Percentiles rank a stretch among this genome's conserved stretches.
phyloP scores from a whole-genome alignment of 2,329 filamentous ascomycete species.

The Dactylellina drechsleri region DNA sequence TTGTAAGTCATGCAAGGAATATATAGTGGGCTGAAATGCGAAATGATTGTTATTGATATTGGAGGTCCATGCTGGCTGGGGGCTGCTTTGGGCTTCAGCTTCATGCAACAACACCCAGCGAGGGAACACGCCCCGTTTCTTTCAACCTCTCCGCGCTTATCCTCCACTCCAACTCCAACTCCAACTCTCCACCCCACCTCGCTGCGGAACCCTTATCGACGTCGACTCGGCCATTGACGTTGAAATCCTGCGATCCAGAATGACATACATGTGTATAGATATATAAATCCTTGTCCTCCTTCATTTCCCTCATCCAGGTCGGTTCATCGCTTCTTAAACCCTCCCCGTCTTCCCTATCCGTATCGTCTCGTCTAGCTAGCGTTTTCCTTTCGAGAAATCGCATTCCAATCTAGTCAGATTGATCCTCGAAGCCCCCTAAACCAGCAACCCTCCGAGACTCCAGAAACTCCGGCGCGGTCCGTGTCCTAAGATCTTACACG shows the following conservation, averaged over 20 bases:
- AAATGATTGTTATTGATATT: too few relatives aligned
- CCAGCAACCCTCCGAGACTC: constrained; percentile 6
- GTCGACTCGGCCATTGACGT: constrained; percentile 40
- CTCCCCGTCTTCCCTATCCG: constrained; percentile 6
- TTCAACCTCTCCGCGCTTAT: neutral
- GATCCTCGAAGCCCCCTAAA: constrained; percentile 16
- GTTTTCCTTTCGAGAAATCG: constrained; percentile 1
- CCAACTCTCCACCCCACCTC: constrained; percentile 38
- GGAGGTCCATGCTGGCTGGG: neutral
- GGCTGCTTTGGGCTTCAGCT: constrained; percentile 10
- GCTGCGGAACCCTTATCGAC: constrained; percentile 28
- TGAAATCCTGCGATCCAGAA: constrained; percentile 31
- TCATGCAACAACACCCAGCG: constrained; percentile 44
- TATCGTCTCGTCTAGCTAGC: constrained; percentile 18
- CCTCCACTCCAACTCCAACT: constrained; percentile 10
- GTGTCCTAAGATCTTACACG: constrained; percentile 7
- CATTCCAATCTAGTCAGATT: constrained; percentile 6
- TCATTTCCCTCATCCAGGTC: constrained; percentile 15
- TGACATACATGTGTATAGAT: constrained; percentile 27
- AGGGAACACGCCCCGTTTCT: constrained; percentile 23
- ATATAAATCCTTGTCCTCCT: neutral
- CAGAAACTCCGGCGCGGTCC: constrained; percentile 24
- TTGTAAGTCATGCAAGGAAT: too few relatives aligned
- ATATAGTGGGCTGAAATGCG: too few relatives aligned
- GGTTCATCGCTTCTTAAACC: constrained; percentile 14